Conservation (phyloP, 208 protist species). For the Leishmania turanica region DNA sequence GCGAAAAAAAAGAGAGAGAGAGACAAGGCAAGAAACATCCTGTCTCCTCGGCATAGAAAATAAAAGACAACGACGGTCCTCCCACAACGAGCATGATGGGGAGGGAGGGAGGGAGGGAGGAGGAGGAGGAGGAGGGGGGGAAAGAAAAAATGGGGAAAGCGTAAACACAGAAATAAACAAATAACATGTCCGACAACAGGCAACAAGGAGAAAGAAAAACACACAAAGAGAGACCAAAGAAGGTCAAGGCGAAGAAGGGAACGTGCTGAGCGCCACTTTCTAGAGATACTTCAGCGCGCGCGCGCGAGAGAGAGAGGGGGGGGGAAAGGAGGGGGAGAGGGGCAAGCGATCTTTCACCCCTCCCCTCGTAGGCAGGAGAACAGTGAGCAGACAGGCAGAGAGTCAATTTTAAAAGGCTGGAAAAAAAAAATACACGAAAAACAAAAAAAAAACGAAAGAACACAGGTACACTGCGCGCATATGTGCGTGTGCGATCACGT, state of each 20-base stretch:
- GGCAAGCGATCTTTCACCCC: background rate
- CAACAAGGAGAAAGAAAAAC: background rate
- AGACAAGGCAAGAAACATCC: background rate
- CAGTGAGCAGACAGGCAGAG: background rate
- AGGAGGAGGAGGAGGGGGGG: background rate
- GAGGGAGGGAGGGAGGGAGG: background rate
- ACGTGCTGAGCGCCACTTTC: background rate
- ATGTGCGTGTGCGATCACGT: conserved; percentile 6
- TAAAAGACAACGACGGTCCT: too few relatives aligned
- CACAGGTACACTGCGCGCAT: background rate
- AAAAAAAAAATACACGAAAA: background rate
- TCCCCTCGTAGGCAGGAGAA: background rate
- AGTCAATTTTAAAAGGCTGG: background rate
- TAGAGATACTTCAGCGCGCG: background rate
- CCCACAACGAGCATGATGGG: background rate
- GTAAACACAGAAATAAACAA: background rate
- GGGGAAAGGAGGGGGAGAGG: too few relatives aligned
- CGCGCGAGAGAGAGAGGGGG: background rate
- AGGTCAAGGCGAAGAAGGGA: background rate
- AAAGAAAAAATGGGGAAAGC: background rate
- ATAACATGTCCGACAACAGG: background rate
- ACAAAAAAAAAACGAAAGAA: background rate
- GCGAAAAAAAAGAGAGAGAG: background rate
- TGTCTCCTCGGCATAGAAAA: background rate
- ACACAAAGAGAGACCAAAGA: background rate